Evolutionary conservation across 352 stramenopile genomes (phyloP).

Genomic region (Globisporangium canariense): DNA sequence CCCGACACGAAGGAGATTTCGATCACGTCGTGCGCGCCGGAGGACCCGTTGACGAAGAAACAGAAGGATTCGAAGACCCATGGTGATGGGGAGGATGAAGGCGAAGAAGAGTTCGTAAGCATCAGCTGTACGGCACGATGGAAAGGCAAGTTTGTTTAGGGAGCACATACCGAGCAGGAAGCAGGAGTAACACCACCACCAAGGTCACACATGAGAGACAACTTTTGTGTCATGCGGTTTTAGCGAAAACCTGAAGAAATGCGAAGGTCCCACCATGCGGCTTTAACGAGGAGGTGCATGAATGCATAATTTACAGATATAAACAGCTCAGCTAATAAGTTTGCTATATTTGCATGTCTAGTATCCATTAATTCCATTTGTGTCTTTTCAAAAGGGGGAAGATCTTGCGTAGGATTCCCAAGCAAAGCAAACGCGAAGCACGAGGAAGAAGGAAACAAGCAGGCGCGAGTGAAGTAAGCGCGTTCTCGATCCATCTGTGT

Average conservation of each 20-base stretch:
- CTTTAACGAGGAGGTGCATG: too few species aligned
- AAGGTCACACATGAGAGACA: not conserved
- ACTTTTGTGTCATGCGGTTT: not conserved
- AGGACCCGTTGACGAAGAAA: not conserved
- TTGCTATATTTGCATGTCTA: too few species aligned
- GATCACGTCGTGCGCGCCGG: slow-evolving; percentile 55
- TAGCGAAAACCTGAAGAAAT: not conserved
- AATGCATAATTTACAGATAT: too few species aligned
- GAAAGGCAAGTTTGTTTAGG: slow-evolving; percentile 63
- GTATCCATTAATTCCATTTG: too few species aligned
- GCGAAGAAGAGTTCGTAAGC: slow-evolving; percentile 26
- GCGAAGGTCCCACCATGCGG: too few species aligned
- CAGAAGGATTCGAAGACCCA: not conserved
- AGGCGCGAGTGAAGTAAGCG: not conserved
- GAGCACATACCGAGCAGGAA: not conserved
- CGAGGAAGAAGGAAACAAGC: slow-evolving; percentile 12
- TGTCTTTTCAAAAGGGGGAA: slow-evolving; percentile 11
- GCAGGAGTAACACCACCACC: not conserved
- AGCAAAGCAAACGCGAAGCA: slow-evolving; percentile 15
- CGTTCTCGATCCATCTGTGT: not conserved
- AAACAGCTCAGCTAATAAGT: too few species aligned
- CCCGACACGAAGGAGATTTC: slow-evolving; percentile 45
- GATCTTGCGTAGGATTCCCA: slow-evolving; percentile 1
- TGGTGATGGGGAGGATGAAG: slow-evolving; percentile 4
- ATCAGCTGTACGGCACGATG: slow-evolving; percentile 62